Conservation (phyloP, 225 moss, liverwort and hornwort species). For the Bryum argenteum region DNA sequence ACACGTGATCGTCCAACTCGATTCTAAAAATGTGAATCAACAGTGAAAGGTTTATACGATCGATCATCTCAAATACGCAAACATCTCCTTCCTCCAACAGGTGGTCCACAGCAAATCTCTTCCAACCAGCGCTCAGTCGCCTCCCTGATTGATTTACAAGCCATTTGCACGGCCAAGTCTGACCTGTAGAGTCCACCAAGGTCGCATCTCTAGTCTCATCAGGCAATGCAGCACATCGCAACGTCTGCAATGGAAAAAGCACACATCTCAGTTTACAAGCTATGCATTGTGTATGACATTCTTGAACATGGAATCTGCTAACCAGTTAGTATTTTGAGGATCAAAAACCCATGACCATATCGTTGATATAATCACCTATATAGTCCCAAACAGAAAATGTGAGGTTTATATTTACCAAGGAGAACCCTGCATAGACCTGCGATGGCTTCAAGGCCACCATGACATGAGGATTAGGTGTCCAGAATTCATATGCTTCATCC, state of each 20-base stretch:
- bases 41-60: slow-evolving; percentile 40
- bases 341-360: slow-evolving; percentile 17
- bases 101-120: slow-evolving; percentile 58
- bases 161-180: slow-evolving; percentile 55
- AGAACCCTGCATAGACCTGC: slow-evolving; percentile 60
- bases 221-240: slow-evolving; percentile 50
- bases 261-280: slow-evolving; percentile 13
- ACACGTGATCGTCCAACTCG: slow-evolving; percentile 43
- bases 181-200: slow-evolving; percentile 47
- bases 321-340: slow-evolving; percentile 9
- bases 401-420: slow-evolving; percentile 41
- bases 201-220: slow-evolving; percentile 55
- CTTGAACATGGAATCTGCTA: slow-evolving; percentile 9
- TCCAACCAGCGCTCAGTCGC: slow-evolving; percentile 61
- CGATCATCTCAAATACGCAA: slow-evolving; percentile 56
- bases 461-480: slow-evolving; percentile 57
- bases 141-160: slow-evolving; percentile 56
- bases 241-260: slow-evolving; percentile 39
- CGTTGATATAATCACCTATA: slow-evolving; percentile 9
- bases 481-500: slow-evolving; percentile 52
- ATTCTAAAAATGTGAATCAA: slow-evolving; percentile 55
- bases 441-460: slow-evolving; percentile 54
- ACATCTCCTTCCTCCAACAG: slow-evolving; percentile 60
- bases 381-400: slow-evolving; percentile 13
- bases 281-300: neutral